phyloP scores from a whole-genome alignment of 2,329 filamentous ascomycete species.

The Penicillium sp. region DNA sequence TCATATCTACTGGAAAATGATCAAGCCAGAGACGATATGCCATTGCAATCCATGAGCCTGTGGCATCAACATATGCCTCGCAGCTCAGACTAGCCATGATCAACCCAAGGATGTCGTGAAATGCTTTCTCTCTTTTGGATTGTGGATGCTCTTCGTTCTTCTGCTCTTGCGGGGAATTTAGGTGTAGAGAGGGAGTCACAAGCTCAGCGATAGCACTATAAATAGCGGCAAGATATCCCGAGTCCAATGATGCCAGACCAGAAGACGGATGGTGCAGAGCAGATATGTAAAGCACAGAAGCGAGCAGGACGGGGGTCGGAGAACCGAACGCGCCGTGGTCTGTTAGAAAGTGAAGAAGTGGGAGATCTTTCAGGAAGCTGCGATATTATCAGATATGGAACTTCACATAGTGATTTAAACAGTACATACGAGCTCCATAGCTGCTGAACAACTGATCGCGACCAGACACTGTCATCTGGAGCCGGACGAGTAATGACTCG shows the following conservation, averaged over 20 bases:
- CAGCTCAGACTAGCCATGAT: constrained; percentile 34
- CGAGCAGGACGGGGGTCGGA: constrained; percentile 28
- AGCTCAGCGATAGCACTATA: constrained; percentile 27
- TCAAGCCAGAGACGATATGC: constrained; percentile 31
- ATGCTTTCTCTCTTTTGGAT: constrained; percentile 14
- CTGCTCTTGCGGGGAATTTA: neutral
- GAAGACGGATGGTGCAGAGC: constrained; percentile 23
- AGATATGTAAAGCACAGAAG: constrained; percentile 31
- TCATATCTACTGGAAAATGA: constrained; percentile 18
- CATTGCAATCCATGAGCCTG: constrained; percentile 31
- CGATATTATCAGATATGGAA: neutral
- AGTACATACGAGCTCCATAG: constrained; percentile 29
- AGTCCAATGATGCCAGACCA: constrained; percentile 18
- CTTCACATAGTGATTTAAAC: neutral
- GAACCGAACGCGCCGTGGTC: constrained; percentile 25
- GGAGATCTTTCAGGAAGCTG: constrained; percentile 29
- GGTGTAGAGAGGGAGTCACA: constrained; percentile 13
- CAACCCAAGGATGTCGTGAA: constrained; percentile 29
- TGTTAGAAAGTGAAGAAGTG: constrained; percentile 30
- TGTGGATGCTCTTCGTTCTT: neutral
- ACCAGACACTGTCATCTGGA: constrained; percentile 24
- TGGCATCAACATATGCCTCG: constrained; percentile 28
- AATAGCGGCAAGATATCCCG: constrained; percentile 26
- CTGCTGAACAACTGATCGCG: constrained; percentile 22
- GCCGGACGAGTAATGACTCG: constrained; percentile 21